Evolutionary conservation across 2,329 filamentous ascomycete species (phyloP), one percentile per base, ranked within the genome.

Genomic region (Hypocreales sp.): DNA sequence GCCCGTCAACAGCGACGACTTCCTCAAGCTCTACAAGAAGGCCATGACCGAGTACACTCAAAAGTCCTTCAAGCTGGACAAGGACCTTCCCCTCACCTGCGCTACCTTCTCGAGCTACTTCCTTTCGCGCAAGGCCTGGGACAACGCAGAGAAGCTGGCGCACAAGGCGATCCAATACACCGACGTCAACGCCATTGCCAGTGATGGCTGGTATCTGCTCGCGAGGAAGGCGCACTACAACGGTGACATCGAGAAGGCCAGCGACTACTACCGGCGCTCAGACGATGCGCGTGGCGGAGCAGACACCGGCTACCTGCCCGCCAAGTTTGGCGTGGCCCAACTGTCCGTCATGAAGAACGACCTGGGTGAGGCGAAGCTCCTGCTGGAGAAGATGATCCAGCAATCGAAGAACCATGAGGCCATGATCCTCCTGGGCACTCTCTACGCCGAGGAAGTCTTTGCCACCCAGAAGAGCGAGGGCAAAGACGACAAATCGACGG

Each of bases 391-490:
- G 58, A 87, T 95, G 45, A 74, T 92, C 18, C 82, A 92, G 46
- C 75, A 84, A 37, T 75, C 79, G 4, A 84, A 81, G 36, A 76
- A 64, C 37, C 65, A 87, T 13, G 92, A 98, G 45, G 84, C 84
- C 2, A 92, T 93, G 77, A 83, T 82, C 22, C 61, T 98, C 11
- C 66, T 98, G 1, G 90, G 87, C 7, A 90, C 86, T 4, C 56
- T 98, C 8, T 90, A 92, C 44, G 90, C 90, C 1, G 87, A 98
- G 47, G 90, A 98, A 41, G 79, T 93, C 2, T 95, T 95, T 46
- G 64, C 73, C 7, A 76, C 70, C 25, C 80, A 90, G 46, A 67
- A 68, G 28, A 65, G 64, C 18, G 73, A 75, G 22, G 65, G 65
- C 28, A 86, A 79, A 45, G 90, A 95, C 36, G 87, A 98, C 51